These are phyloP conservation scores for Aspergillus transmontanensis DNA, from an alignment of 2,329 filamentous ascomycete species.

Conservation along the genomic window DNA sequence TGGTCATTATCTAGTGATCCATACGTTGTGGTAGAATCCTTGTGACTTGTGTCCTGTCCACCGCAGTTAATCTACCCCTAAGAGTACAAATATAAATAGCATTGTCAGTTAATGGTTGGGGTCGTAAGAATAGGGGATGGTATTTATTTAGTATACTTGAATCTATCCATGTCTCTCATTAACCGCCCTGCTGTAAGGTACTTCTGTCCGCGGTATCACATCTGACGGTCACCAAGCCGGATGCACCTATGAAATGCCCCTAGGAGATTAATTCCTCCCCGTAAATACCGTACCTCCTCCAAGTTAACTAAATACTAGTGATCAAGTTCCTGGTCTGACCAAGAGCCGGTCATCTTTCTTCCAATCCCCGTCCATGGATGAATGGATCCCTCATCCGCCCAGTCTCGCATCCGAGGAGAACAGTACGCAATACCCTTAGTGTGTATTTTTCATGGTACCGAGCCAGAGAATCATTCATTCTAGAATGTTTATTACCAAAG, in stretches of 20 bases:
- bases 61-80: not conserved
- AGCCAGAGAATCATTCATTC: too few species aligned
- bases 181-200: not conserved
- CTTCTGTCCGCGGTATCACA: not conserved
- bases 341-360: not conserved
- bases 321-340: not conserved
- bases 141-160: not conserved
- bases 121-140: not conserved
- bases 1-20: not conserved
- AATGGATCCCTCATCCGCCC: slow-evolving; percentile 10
- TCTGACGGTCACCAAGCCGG: not conserved
- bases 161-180: not conserved
- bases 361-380: not conserved
- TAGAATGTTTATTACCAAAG: too few species aligned
- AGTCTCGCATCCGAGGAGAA: slow-evolving; percentile 8
- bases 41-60: not conserved
- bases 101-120: not conserved
- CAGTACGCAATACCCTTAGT: not conserved
- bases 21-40: not conserved
- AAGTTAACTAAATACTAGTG: too few species aligned
- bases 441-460: not conserved
- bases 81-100: not conserved
- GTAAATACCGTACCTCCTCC: not conserved
- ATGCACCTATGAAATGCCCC: not conserved
- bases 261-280: not conserved